These are phyloP conservation scores for Symbiotaphrina buchneri DNA, from an alignment of 495 filamentous ascomycete genomes.

Conservation along the genomic window DNA sequence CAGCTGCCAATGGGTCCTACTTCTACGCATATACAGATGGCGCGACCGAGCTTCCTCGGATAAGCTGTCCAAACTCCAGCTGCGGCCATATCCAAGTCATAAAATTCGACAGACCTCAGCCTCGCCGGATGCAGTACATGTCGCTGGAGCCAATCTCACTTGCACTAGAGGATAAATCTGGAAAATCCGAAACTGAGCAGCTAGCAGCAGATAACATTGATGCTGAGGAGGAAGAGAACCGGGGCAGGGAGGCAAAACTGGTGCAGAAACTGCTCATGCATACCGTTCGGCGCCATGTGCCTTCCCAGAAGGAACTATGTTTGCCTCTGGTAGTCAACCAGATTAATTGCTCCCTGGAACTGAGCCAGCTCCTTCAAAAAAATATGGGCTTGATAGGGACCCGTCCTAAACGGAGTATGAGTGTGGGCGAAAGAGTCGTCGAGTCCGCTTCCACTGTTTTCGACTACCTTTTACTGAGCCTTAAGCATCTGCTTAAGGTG, in stretches of 20 bases:
- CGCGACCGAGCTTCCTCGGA: slow-evolving; percentile 33
- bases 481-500: slow-evolving; percentile 47
- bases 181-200: slow-evolving; percentile 16
- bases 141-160: slow-evolving; percentile 77
- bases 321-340: slow-evolving; percentile 75
- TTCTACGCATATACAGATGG: slow-evolving; percentile 42
- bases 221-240: slow-evolving; percentile 38
- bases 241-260: slow-evolving; percentile 30
- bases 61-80: slow-evolving; percentile 41
- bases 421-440: slow-evolving; percentile 85
- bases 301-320: slow-evolving; percentile 62
- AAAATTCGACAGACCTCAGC: slow-evolving; percentile 68
- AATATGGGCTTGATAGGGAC: slow-evolving; percentile 67
- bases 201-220: slow-evolving; percentile 24
- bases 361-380: slow-evolving; percentile 60
- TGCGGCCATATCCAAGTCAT: slow-evolving; percentile 61
- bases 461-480: slow-evolving; percentile 42
- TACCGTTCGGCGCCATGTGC: slow-evolving; percentile 50
- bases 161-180: slow-evolving; percentile 55
- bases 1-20: slow-evolving; percentile 40
- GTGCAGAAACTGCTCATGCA: slow-evolving; percentile 84
- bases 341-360: slow-evolving; percentile 86
- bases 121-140: slow-evolving; percentile 87
- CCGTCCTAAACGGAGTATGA: slow-evolving; percentile 61
- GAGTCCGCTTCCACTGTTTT: slow-evolving; percentile 75